These are phyloP conservation scores for Angophora floribunda DNA, from an alignment of 345 rosid genomes.

Conservation along the genomic window DNA sequence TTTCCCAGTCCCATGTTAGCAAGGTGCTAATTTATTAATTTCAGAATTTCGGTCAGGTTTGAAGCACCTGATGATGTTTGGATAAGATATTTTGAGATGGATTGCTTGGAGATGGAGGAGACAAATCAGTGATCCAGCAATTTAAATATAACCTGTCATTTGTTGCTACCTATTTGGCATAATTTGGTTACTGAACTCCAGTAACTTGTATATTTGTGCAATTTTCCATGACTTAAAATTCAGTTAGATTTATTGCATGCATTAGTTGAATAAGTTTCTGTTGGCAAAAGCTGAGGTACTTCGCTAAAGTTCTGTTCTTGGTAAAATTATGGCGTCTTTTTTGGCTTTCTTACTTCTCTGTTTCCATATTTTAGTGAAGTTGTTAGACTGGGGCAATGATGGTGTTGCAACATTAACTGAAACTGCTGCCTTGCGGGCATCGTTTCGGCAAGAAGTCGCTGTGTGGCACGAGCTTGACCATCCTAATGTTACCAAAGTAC, in stretches of 20 bases:
- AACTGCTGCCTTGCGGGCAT: constrained; percentile 68
- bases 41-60: background rate
- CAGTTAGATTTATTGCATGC: background rate
- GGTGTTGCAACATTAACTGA: constrained; percentile 49
- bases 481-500: constrained; percentile 86
- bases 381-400: constrained; percentile 91
- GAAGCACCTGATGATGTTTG: background rate
- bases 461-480: constrained; percentile 96
- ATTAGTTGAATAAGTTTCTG: background rate
- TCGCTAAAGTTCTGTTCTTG: background rate
- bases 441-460: constrained; percentile 84
- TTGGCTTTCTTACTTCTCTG: background rate
- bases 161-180: background rate
- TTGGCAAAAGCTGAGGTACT: background rate
- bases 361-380: constrained; percentile 48
- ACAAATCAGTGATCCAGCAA: background rate
- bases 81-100: background rate
- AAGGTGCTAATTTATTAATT: background rate
- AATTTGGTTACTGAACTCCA: background rate
- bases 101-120: background rate
- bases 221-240: background rate
- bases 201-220: background rate
- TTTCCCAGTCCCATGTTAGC: background rate
- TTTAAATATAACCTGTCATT: background rate
- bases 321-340: background rate